Conservation (phyloP, 1,284 basidiomycete genomes). For the Malassezia sympodialis region DNA sequence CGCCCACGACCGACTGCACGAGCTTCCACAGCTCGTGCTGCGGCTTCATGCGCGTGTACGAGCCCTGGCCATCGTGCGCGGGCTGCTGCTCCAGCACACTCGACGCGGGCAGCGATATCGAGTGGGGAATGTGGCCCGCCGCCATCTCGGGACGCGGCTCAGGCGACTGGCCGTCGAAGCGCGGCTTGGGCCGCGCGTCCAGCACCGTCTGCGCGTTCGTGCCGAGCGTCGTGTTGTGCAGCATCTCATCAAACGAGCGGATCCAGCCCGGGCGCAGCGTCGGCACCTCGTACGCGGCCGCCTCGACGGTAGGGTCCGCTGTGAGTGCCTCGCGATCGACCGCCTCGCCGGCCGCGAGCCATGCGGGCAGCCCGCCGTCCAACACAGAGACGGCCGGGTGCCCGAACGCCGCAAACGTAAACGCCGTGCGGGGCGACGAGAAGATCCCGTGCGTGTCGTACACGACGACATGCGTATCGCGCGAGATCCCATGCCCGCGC, state of each 20-base stretch:
- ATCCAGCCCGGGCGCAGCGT: constrained; percentile 54
- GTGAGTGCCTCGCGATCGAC: constrained; percentile 22
- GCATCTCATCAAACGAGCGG: constrained; percentile 69
- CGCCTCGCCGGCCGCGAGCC: constrained; percentile 25
- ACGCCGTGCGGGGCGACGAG: constrained; percentile 51
- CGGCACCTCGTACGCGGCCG: constrained; percentile 52
- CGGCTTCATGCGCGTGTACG: constrained; percentile 42
- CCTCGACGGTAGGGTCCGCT: constrained; percentile 11
- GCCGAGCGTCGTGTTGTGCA: constrained; percentile 59
- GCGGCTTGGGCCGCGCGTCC: constrained; percentile 74
- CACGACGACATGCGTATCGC: constrained; percentile 71
- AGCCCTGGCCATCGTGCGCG: constrained; percentile 45
- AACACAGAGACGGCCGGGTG: constrained; percentile 37
- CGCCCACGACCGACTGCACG: constrained; percentile 59
- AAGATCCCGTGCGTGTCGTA: constrained; percentile 82
- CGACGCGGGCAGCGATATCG: constrained; percentile 73
- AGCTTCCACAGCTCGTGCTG: constrained; percentile 41
- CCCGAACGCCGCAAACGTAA: constrained; percentile 40
- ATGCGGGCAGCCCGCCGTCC: constrained; percentile 42
- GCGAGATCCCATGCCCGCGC: constrained; percentile 66
- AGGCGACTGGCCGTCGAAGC: constrained; percentile 61
- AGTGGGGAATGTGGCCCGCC: constrained; percentile 85
- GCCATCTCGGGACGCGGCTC: constrained; percentile 80
- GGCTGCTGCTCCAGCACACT: constrained; percentile 59
- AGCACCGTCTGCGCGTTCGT: constrained; percentile 62